These are phyloP conservation scores for Colletotrichum plurivorum DNA, from an alignment of 2,329 filamentous ascomycete genomes.

Conservation along the genomic window DNA sequence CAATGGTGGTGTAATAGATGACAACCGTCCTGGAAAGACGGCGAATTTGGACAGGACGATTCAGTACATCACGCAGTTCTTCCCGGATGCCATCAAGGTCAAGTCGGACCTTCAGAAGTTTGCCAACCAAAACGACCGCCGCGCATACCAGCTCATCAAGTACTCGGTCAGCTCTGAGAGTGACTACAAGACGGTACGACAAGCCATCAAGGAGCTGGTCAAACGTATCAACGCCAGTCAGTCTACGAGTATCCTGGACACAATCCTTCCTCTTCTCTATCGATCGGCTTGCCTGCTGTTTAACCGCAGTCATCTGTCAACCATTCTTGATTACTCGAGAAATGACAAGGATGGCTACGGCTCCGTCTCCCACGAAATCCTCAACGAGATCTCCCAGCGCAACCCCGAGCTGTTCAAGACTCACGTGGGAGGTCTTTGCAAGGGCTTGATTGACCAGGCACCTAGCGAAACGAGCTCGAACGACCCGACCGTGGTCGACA, in stretches of 20 bases:
- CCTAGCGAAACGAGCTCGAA: constrained; percentile 79
- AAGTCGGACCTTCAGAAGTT: constrained; percentile 89
- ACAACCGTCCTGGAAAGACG: constrained; percentile 79
- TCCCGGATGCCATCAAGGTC: constrained; percentile 82
- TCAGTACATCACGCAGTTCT: constrained; percentile 78
- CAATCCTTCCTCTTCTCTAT: constrained; percentile 86
- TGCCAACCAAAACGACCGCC: constrained; percentile 89
- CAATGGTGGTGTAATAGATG: constrained; percentile 87
- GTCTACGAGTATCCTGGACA: constrained; percentile 79
- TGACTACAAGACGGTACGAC: constrained; percentile 92
- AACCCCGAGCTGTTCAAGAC: constrained; percentile 94
- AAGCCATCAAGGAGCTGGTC: constrained; percentile 90
- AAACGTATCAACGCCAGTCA: constrained; percentile 82
- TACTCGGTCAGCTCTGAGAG: constrained; percentile 88
- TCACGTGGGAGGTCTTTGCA: constrained; percentile 92
- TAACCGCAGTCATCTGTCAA: constrained; percentile 93
- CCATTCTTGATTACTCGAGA: constrained; percentile 89
- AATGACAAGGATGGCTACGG: constrained; percentile 86
- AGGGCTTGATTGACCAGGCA: constrained; percentile 84
- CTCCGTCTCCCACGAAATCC: constrained; percentile 85
- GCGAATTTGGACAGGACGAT: constrained; percentile 80
- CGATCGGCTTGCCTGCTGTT: constrained; percentile 88
- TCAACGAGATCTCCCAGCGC: constrained; percentile 91
- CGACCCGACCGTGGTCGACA: constrained; percentile 84
- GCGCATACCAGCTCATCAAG: constrained; percentile 89